phyloP scores from a whole-genome alignment of 305 asterid species.

The Solanum hybrid region DNA sequence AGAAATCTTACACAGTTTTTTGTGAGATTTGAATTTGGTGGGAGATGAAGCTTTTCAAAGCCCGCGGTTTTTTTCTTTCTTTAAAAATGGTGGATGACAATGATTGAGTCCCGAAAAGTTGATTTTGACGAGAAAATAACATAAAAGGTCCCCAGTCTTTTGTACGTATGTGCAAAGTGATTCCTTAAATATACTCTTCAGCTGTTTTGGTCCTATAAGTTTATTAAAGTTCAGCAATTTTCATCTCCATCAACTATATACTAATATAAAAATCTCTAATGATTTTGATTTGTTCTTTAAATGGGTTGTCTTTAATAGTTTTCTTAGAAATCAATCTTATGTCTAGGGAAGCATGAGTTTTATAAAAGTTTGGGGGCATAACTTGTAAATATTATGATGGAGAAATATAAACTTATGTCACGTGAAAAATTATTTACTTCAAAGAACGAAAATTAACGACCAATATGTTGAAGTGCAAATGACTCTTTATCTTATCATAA shows the following conservation, averaged over 20 bases:
- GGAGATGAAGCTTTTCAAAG: neutral
- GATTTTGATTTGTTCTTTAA: neutral
- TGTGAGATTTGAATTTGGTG: neutral
- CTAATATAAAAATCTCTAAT: no score
- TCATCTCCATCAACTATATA: neutral
- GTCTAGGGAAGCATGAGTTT: neutral
- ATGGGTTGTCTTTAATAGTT: neutral
- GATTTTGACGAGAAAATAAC: neutral
- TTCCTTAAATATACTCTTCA: neutral
- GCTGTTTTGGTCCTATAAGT: neutral
- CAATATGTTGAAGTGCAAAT: neutral
- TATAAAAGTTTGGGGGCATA: rapidly evolving
- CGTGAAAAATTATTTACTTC: rapidly evolving
- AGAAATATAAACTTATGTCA: no score
- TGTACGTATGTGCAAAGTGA: neutral
- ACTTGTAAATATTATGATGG: no score
- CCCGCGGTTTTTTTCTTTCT: neutral
- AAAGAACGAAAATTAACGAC: rapidly evolving
- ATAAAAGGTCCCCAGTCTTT: neutral
- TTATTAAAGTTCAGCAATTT: neutral
- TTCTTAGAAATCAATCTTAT: neutral
- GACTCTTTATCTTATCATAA: neutral
- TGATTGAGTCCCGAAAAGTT: neutral
- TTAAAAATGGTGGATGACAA: neutral
- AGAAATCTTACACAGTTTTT: neutral